Percentiles rank a stretch among this genome's conserved stretches.
Evolutionary conservation across 192 early-diverging fungal species (phyloP).

Genomic region (Jimgerdemannia lactiflua): DNA sequence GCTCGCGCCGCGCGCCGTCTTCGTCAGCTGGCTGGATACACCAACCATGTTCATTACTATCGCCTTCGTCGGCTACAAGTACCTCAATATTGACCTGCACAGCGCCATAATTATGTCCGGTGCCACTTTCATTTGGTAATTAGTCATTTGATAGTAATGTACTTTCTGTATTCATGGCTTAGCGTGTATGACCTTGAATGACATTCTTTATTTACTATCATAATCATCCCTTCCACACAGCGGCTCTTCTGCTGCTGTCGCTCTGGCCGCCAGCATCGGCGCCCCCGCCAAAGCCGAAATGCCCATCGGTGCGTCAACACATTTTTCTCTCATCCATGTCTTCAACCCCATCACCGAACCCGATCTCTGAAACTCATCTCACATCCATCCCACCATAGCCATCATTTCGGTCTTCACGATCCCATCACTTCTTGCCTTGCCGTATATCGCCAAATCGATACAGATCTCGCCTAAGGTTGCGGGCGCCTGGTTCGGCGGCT

Average conservation of each 20-base stretch:
- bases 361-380: not conserved
- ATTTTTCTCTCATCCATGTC: not conserved
- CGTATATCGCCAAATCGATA: constrained; percentile 45
- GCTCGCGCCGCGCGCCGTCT: constrained; percentile 46
- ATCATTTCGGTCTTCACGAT: constrained; percentile 56
- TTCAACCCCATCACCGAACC: not conserved
- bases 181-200: too few relatives aligned
- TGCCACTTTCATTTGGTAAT: constrained; percentile 45
- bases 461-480: constrained; percentile 33
- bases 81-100: constrained; percentile 45
- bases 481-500: constrained; percentile 55
- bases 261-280: constrained; percentile 38
- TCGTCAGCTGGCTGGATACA: constrained; percentile 53
- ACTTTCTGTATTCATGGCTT: not conserved
- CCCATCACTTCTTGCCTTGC: constrained; percentile 49
- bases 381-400: constrained; percentile 7
- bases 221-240: not conserved
- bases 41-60: constrained; percentile 48
- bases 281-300: constrained; percentile 45
- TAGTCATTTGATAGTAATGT: not conserved
- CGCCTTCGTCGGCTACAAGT: constrained; percentile 40
- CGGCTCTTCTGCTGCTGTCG: constrained; percentile 50
- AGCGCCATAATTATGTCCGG: constrained; percentile 51
- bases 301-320: constrained; percentile 25
- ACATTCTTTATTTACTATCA: too few relatives aligned